Conservation (phyloP, 495 filamentous ascomycete species). For the Acidomyces sp. region DNA sequence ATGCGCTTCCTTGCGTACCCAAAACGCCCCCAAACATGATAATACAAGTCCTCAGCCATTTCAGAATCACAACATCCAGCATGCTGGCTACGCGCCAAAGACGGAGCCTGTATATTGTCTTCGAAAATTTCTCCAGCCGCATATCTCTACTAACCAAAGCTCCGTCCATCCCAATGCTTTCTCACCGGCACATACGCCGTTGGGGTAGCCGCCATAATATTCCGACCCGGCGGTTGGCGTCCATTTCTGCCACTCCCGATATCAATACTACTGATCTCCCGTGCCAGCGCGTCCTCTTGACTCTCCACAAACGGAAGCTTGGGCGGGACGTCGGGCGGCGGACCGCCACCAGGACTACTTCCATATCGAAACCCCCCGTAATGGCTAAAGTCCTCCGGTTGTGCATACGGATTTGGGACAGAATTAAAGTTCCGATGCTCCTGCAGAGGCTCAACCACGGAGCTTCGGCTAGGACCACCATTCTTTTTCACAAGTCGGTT, state of each 20-base stretch:
- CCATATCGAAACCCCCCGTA: slow-evolving; percentile 5
- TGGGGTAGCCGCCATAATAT: slow-evolving; percentile 7
- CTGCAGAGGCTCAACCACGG: not conserved
- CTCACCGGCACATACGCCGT: slow-evolving; percentile 17
- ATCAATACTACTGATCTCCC: slow-evolving; percentile 73
- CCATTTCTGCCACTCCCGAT: slow-evolving; percentile 31
- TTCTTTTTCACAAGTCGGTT: slow-evolving; percentile 13
- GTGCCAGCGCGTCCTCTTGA: slow-evolving; percentile 45
- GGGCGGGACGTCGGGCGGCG: slow-evolving; percentile 3
- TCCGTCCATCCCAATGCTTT: slow-evolving; percentile 15
- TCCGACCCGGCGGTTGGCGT: not conserved
- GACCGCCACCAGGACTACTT: not conserved
- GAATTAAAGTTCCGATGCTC: slow-evolving; percentile 13
- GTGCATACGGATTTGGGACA: slow-evolving; percentile 9
- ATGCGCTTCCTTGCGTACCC: too few species aligned
- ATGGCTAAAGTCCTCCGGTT: slow-evolving; percentile 7
- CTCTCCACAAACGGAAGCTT: slow-evolving; percentile 12
- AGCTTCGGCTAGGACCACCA: not conserved
- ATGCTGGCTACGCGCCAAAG: too few species aligned
- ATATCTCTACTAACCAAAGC: too few species aligned
- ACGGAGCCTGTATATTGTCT: too few species aligned
- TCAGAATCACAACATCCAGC: too few species aligned
- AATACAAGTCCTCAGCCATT: too few species aligned
- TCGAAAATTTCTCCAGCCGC: too few species aligned
- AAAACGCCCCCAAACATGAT: too few species aligned